Conservation (phyloP, 805 yeast species). For the Cyberlindnera xishuangbannaensis region DNA sequence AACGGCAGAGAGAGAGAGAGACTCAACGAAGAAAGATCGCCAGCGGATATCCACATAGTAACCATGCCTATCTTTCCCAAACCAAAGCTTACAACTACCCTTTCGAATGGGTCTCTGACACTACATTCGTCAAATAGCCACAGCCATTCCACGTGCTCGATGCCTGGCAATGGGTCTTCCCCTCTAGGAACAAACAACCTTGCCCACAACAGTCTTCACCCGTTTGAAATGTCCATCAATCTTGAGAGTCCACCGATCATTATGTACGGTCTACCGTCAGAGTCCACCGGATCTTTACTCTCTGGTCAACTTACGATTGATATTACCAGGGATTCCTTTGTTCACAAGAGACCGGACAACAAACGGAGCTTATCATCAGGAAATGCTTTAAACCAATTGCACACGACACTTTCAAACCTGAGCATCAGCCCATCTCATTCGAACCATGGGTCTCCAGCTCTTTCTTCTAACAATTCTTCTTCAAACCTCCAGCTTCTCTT, state of each 20-base stretch:
- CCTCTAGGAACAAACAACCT: conserved; percentile 13
- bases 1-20: too few relatives aligned
- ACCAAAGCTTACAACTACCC: conserved; percentile 21
- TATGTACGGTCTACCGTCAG: conserved; percentile 71
- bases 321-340: conserved; percentile 31
- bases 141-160: too few relatives aligned
- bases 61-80: conserved; percentile 21
- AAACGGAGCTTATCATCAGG: conserved; percentile 14
- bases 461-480: conserved; percentile 18
- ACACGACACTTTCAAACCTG: conserved; percentile 21
- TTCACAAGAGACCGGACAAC: conserved; percentile 18
- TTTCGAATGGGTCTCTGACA: conserved; percentile 11
- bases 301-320: conserved; percentile 71
- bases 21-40: too few relatives aligned
- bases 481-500: conserved; percentile 24
- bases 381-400: conserved; percentile 13
- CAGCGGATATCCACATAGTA: background rate
- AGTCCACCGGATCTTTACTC: conserved; percentile 79
- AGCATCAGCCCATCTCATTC: conserved; percentile 23
- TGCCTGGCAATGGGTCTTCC: too few relatives aligned
- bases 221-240: conserved; percentile 47
- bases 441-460: conserved; percentile 17
- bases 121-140: too few relatives aligned
- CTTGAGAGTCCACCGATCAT: conserved; percentile 91
- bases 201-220: conserved; percentile 25